A percentile compares a stretch with the other conserved stretches of the same genome.
These are phyloP conservation scores for Jacaranda copaia DNA, from an alignment of 257 asterid species.

Conservation along the genomic window DNA sequence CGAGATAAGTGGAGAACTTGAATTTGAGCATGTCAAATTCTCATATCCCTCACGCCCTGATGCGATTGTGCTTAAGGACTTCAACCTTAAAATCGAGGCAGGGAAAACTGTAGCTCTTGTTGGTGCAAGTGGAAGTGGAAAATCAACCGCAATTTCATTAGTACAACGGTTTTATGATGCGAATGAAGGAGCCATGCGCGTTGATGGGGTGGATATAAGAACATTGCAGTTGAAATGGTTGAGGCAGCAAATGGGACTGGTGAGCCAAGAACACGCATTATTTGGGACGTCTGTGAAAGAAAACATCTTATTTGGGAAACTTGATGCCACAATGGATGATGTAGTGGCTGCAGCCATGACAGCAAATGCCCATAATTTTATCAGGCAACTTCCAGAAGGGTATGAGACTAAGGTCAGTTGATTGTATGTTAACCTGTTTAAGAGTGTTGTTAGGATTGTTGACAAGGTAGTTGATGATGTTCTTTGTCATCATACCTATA, in stretches of 20 bases:
- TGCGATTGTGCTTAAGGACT: slow-evolving; percentile 59
- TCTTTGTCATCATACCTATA: neutral
- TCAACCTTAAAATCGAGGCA: slow-evolving; percentile 69
- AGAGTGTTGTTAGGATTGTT: neutral
- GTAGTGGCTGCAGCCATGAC: slow-evolving; percentile 82
- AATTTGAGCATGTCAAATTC: slow-evolving; percentile 65
- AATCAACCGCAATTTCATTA: slow-evolving; percentile 78
- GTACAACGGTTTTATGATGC: slow-evolving; percentile 82
- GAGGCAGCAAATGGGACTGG: slow-evolving; percentile 82
- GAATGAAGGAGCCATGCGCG: slow-evolving; percentile 53
- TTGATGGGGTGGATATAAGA: slow-evolving; percentile 73
- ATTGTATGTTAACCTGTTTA: neutral
- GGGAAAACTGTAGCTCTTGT: slow-evolving; percentile 87
- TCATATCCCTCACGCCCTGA: slow-evolving; percentile 79
- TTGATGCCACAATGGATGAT: slow-evolving; percentile 75
- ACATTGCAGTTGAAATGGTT: slow-evolving; percentile 74
- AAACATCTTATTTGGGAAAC: slow-evolving; percentile 77
- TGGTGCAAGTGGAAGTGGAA: slow-evolving; percentile 93
- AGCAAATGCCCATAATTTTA: slow-evolving; percentile 86
- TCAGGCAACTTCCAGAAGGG: slow-evolving; percentile 80
- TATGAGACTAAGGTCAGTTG: slow-evolving; percentile 76
- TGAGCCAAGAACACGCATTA: slow-evolving; percentile 89
- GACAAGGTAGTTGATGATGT: neutral
- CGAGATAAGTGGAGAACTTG: slow-evolving; percentile 66
- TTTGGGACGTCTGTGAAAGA: slow-evolving; percentile 82